Percentiles rank a stretch among this genome's conserved stretches.
phyloP scores from a whole-genome alignment of 352 stramenopile species.

The Globisporangium recalcitrans region DNA sequence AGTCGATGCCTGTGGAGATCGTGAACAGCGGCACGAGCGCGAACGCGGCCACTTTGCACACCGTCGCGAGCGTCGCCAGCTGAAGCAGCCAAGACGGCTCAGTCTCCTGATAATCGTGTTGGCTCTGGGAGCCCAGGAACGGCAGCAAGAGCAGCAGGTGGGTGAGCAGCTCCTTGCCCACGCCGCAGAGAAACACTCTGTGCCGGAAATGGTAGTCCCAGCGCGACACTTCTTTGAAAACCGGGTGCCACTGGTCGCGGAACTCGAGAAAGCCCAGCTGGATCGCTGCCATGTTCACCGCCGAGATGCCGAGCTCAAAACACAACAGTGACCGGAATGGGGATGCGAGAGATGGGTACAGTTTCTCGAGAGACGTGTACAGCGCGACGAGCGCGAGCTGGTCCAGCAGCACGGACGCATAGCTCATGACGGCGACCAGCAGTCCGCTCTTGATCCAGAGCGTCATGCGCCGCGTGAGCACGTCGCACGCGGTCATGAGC shows the following conservation, averaged over 20 bases:
- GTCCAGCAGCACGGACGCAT: constrained; percentile 64
- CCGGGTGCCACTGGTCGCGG: constrained; percentile 52
- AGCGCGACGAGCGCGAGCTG: constrained; percentile 49
- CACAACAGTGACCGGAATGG: constrained; percentile 44
- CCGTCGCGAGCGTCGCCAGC: constrained; percentile 1
- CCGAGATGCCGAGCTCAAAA: constrained; percentile 53
- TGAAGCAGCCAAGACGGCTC: not conserved
- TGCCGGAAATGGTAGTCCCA: constrained; percentile 45
- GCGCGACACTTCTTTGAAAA: constrained; percentile 56
- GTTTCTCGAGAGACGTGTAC: constrained; percentile 47
- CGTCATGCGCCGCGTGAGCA: constrained; percentile 47
- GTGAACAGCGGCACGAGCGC: constrained; percentile 55
- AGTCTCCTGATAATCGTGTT: not conserved
- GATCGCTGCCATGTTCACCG: constrained; percentile 45
- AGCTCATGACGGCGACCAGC: constrained; percentile 65
- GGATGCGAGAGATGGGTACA: constrained; percentile 40
- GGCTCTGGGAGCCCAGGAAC: constrained; percentile 15
- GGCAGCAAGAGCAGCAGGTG: constrained; percentile 60
- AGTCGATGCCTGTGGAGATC: constrained; percentile 50
- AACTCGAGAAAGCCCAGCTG: constrained; percentile 55
- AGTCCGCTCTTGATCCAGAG: constrained; percentile 74
- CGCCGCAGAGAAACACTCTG: constrained; percentile 39
- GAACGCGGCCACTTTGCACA: constrained; percentile 33
- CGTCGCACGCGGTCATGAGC: constrained; percentile 53
- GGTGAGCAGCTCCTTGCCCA: constrained; percentile 57